Evolutionary conservation across 768 basidiomycete species (phyloP), one percentile per base, ranked within the genome.

Genomic region (Kwoniella mangroviensis): DNA sequence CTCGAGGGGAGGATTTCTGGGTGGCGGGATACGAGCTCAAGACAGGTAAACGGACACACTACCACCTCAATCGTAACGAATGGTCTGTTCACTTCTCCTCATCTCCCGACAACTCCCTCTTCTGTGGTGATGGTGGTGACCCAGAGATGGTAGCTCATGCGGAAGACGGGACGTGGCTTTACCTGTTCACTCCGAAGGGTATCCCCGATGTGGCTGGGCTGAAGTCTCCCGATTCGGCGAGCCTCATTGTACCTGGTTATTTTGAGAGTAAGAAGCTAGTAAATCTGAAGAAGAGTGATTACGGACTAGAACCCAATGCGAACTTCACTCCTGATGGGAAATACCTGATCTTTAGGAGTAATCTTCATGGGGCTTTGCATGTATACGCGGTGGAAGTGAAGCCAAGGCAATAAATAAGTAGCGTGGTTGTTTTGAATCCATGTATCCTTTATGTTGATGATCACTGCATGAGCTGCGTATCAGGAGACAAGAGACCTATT

Each of bases 71-170:
- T 9, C 65, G 69, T 11, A 40, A 74, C 19, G 65, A 71, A 57
- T 74, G 73, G 73, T 74, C 73, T 1, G 73, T 74, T 17, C 73
- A 74, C 53, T 74, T 70, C 59, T 65, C 70, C 43, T 59, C 65
- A 2, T 60, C 64, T n/a, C 51, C 67, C 21, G 65, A 68, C 62
- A 45, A 64, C 40, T 34, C 52, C 15, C 41, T 74, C 10, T 74
- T 74, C 57, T 58, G 56, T n/a, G 73, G 73, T 2, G 73, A 74
- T 62, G 73, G 73, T 41, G 70, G 68, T 15, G 69, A 67, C 53
- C 26, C 63, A 24, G 56, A 52, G 9, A 74, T 74, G 73, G 73
- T 74, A 4, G 70, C 73, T 5, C 54, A 65, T 22, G 43, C 66
- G 3, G 22, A 57, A 15, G 67, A 64, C 42, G 73, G 65, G n/a